A percentile compares a stretch with the other conserved stretches of the same genome.
Evolutionary conservation across 2,329 filamentous ascomycete species (phyloP).

Genomic region (Aspergillus intermedius): DNA sequence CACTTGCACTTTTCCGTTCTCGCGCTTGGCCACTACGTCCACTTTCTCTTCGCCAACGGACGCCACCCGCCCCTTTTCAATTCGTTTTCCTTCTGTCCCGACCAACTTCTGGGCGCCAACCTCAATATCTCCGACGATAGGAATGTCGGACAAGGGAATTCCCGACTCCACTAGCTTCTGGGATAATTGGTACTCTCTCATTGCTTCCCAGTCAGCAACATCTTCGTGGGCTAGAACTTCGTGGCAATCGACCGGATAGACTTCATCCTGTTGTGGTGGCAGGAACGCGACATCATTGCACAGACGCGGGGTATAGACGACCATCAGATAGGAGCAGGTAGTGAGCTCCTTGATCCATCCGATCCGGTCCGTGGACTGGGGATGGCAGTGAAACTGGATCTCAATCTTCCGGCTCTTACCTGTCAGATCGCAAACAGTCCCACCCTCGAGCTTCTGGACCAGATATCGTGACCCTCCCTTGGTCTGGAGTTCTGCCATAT

Average conservation of each 20-base stretch:
- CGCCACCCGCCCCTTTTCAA: conserved; percentile 53
- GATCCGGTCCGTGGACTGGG: conserved; percentile 68
- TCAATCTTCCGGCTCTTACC: conserved; percentile 75
- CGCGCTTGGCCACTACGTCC: conserved; percentile 47
- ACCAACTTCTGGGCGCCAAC: conserved; percentile 54
- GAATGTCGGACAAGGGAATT: conserved; percentile 21
- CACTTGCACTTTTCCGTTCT: conserved; percentile 56
- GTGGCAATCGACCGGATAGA: conserved; percentile 70
- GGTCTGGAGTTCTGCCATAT: conserved; percentile 62
- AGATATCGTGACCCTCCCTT: conserved; percentile 81
- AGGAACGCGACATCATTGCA: conserved; percentile 83
- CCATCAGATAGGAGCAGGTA: conserved; percentile 89
- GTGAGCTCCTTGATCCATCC: conserved; percentile 89
- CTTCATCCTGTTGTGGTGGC: conserved; percentile 68
- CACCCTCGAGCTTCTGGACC: conserved; percentile 71
- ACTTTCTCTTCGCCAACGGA: conserved; percentile 45
- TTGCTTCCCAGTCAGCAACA: conserved; percentile 41
- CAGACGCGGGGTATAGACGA: conserved; percentile 80
- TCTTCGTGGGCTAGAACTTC: conserved; percentile 60
- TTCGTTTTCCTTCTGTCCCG: conserved; percentile 48
- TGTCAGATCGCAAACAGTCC: conserved; percentile 81
- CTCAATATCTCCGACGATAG: conserved; percentile 52
- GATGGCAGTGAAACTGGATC: conserved; percentile 71
- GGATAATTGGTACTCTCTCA: conserved; percentile 26
- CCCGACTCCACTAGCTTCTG: conserved; percentile 28